Base-by-base conservation (phyloP, 352 stramenopile genomes). In the Thalassiosira hispida region DNA sequence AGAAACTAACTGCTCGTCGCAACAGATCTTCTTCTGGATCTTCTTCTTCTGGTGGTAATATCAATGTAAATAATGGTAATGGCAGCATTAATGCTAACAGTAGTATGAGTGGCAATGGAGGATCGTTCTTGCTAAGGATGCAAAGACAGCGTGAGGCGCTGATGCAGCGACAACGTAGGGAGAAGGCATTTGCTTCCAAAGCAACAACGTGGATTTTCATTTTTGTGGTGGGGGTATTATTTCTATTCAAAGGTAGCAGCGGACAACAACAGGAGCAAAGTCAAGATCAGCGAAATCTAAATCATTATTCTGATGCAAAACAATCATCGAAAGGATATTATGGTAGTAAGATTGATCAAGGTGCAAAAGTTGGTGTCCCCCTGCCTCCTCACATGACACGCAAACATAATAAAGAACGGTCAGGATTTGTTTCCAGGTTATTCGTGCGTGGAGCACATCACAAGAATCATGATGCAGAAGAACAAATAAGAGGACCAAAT, bases 61-160 rank as follows among this genome's bases (percentile, higher is more conserved):
- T n/a, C 35, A 23, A 42, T 29, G 61, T 18, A 31, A 63, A 59
- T 27, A 68, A 53, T 65, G 18, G 33, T 14, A 33, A 29, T 22
- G 7, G 14, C 65, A 33, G 38, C 38, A 20, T 22, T 25, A 51
- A 57, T 52, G 38, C 31, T 14, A 2, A n/a, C 6, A 20, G n/a
- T 40, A 38, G n/a, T 55, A 40, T 25, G 2, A 57, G 31, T 29
- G 61, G 61, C 16, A 53, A 53, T 53, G 42, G 42, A 20, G n/a
- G 46, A 20, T 70, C 61, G 0, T 59, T 70, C n/a, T 23, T 70
- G 14, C 25, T 70, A 23, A 53, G 61, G 16, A 73, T 73, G 46
- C 64, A 63, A 55, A 16, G 64, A 40, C 49, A 63, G 40, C 47
- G 35, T 51, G 64, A 55, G 22, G 20, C 4, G 40, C 29, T 62